Evolutionary conservation across 2,329 filamentous ascomycete species (phyloP).

Genomic region (Lomentospora prolificans): DNA sequence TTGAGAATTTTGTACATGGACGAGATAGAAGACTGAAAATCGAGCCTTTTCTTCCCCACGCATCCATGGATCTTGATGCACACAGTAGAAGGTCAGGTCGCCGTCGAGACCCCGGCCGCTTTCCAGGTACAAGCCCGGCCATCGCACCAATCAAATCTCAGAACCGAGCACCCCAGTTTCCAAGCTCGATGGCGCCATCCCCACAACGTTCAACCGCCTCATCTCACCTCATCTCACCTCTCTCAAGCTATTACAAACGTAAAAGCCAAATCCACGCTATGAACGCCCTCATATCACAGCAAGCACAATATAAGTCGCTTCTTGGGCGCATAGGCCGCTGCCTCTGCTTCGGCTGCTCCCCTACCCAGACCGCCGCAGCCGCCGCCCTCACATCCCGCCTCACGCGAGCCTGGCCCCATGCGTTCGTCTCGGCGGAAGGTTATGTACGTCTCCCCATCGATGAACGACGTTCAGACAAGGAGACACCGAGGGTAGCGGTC

Average conservation of each 20-base stretch:
- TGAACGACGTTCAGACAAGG: not conserved
- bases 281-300: not conserved
- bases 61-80: too few species aligned
- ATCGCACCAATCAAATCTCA: not conserved
- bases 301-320: slow-evolving; percentile 1
- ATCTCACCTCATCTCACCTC: too few species aligned
- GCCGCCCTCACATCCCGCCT: slow-evolving; percentile 9
- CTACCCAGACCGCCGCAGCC: slow-evolving; percentile 10
- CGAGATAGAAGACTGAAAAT: too few species aligned
- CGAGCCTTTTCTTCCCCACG: too few species aligned
- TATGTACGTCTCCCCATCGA: not conserved
- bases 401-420: slow-evolving; percentile 2
- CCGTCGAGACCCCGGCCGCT: too few species aligned
- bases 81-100: too few species aligned
- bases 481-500: not conserved
- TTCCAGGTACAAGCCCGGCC: too few species aligned
- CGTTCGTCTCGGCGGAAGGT: not conserved
- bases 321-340: slow-evolving; percentile 12
- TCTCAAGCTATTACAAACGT: not conserved
- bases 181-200: not conserved
- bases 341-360: slow-evolving; percentile 14
- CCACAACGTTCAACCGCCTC: too few species aligned
- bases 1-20: not conserved
- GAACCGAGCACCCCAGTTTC: not conserved
- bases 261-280: not conserved